phyloP scores from a whole-genome alignment of 306 rosid species.

The Sicyos edulis region DNA sequence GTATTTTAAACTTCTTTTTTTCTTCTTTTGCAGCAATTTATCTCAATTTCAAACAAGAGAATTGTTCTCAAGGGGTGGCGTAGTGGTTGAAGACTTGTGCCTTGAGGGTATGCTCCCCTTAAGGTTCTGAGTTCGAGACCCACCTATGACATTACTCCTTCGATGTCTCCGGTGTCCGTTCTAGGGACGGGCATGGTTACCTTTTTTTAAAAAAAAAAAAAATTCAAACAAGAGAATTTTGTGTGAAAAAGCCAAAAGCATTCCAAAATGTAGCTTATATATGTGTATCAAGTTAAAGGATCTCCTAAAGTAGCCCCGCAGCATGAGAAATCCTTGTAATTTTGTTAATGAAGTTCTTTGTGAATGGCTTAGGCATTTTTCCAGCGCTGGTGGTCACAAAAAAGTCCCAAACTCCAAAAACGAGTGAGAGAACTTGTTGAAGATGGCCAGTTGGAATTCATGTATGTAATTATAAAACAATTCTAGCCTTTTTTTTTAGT shows the following conservation, averaged over 20 bases:
- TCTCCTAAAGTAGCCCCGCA: neutral
- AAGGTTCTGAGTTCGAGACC: no score
- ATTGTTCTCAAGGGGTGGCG: no score
- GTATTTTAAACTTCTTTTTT: neutral
- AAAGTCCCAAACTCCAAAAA: conserved; percentile 50
- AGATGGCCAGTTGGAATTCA: conserved; percentile 60
- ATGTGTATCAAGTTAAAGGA: neutral
- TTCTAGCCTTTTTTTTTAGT: neutral
- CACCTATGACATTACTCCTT: no score
- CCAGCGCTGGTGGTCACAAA: conserved; percentile 77
- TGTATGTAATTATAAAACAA: conserved; percentile 34
- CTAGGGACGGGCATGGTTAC: no score
- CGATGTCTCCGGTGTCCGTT: no score
- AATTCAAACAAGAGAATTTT: neutral
- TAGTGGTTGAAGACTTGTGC: no score
- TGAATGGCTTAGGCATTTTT: conserved; percentile 54
- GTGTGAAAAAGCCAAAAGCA: neutral
- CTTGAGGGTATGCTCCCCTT: no score
- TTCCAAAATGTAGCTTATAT: no score
- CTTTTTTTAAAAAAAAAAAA: no score
- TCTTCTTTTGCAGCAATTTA: neutral
- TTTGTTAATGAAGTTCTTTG: neutral
- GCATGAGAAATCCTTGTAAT: neutral
- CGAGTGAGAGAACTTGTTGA: conserved; percentile 54
- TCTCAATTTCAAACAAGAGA: neutral